phyloP scores from a whole-genome alignment of 345 rosid species.

The Pseudoturritis turrita region DNA sequence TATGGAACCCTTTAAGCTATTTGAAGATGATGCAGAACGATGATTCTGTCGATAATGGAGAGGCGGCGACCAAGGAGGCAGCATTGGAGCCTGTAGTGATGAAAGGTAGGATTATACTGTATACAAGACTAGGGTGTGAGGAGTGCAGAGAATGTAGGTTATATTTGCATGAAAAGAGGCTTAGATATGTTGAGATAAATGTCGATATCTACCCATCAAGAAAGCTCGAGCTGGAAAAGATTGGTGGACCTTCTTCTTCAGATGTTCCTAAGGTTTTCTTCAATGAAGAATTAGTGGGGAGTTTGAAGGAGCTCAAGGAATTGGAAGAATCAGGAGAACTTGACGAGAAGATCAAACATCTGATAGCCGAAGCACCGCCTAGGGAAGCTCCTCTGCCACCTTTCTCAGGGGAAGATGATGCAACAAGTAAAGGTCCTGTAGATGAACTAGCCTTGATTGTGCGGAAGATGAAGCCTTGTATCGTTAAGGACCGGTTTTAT shows the following conservation, averaged over 20 bases:
- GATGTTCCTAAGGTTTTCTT: slow-evolving; percentile 71
- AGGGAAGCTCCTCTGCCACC: slow-evolving; percentile 75
- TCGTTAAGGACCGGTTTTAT: slow-evolving; percentile 72
- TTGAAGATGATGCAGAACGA: slow-evolving; percentile 45
- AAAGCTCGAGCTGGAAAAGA: slow-evolving; percentile 63
- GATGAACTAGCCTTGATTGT: slow-evolving; percentile 81
- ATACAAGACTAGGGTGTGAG: slow-evolving; percentile 70
- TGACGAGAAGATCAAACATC: slow-evolving; percentile 58
- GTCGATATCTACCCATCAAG: slow-evolving; percentile 72
- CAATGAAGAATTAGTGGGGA: slow-evolving; percentile 65
- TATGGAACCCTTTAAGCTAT: slow-evolving; percentile 69
- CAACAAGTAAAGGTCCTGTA: slow-evolving; percentile 47
- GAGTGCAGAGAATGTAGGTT: slow-evolving; percentile 54
- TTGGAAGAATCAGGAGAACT: slow-evolving; percentile 65
- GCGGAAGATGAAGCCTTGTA: slow-evolving; percentile 63
- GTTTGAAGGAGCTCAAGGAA: slow-evolving; percentile 48
- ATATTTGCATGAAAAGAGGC: slow-evolving; percentile 54
- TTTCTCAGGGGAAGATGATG: slow-evolving; percentile 86
- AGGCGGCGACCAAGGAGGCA: slow-evolving; percentile 20
- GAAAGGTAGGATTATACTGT: slow-evolving; percentile 69
- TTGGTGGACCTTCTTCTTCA: slow-evolving; percentile 55
- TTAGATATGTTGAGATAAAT: slow-evolving; percentile 72
- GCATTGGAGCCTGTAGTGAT: slow-evolving; percentile 38
- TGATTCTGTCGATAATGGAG: slow-evolving; percentile 32
- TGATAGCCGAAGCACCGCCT: slow-evolving; percentile 53